phyloP scores from a whole-genome alignment of 2,329 filamentous ascomycete species.

The Colletotrichum godetiae region DNA sequence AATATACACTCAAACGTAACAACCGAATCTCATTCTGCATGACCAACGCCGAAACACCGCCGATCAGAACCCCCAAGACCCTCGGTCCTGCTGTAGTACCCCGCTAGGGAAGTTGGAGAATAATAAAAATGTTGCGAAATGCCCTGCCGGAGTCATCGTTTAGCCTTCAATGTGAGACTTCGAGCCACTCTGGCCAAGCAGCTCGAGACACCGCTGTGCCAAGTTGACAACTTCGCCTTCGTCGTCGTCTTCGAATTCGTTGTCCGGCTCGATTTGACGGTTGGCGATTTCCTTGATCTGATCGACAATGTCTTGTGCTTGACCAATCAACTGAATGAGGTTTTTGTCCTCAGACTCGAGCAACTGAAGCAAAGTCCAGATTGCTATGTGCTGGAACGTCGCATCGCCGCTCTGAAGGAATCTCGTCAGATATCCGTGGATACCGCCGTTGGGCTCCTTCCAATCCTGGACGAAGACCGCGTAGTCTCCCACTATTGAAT shows the following conservation, averaged over 20 bases:
- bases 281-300: slow-evolving; percentile 94
- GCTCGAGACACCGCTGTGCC: slow-evolving; percentile 88
- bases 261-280: slow-evolving; percentile 87
- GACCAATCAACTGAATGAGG: slow-evolving; percentile 87
- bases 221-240: slow-evolving; percentile 94
- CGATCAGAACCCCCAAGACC: slow-evolving; percentile 20
- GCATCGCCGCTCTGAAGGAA: slow-evolving; percentile 95
- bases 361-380: slow-evolving; percentile 96
- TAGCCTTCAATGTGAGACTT: slow-evolving; percentile 87
- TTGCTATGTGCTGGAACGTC: slow-evolving; percentile 98
- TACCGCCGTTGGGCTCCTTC: slow-evolving; percentile 91
- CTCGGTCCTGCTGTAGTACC: slow-evolving; percentile 26
- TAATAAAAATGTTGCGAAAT: slow-evolving; percentile 13
- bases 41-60: slow-evolving; percentile 36
- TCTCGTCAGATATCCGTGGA: slow-evolving; percentile 92
- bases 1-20: slow-evolving; percentile 35
- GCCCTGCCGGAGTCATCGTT: slow-evolving; percentile 40
- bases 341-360: slow-evolving; percentile 94
- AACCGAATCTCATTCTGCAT: slow-evolving; percentile 36
- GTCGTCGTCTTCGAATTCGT: slow-evolving; percentile 88
- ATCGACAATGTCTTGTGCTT: slow-evolving; percentile 89
- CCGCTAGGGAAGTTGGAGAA: slow-evolving; percentile 24
- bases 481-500: slow-evolving; percentile 88
- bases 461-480: slow-evolving; percentile 95
- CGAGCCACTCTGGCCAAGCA: slow-evolving; percentile 79